phyloP scores from a whole-genome alignment of 192 early-diverging fungal genomes.

The Coemansia sp. region DNA sequence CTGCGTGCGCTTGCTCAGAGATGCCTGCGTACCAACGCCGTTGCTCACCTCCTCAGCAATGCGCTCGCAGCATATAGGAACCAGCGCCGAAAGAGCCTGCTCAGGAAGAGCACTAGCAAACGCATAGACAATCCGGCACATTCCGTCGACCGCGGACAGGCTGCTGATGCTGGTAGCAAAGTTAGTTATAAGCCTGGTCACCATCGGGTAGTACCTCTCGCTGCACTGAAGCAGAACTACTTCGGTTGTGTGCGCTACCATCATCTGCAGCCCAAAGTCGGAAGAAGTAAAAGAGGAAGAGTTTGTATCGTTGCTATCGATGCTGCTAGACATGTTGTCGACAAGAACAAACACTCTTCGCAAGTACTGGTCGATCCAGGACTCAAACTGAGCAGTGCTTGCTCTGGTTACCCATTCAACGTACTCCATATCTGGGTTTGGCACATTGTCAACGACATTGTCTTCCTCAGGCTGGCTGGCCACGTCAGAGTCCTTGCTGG shows the following conservation, averaged over 20 bases:
- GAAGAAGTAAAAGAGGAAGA: constrained; percentile 9
- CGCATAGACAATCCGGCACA: constrained; percentile 35
- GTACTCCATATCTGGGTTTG: constrained; percentile 59
- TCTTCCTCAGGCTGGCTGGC: constrained; percentile 56
- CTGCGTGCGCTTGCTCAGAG: constrained; percentile 35
- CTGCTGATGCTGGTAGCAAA: constrained; percentile 48
- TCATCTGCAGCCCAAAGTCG: constrained; percentile 26
- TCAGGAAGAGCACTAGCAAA: constrained; percentile 45
- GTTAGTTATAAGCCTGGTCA: constrained; percentile 42
- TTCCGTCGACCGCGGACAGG: constrained; percentile 39
- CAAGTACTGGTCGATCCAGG: constrained; percentile 82
- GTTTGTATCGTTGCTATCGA: constrained; percentile 22
- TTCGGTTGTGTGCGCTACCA: constrained; percentile 35
- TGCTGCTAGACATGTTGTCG: constrained; percentile 44
- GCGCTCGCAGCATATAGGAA: constrained; percentile 44
- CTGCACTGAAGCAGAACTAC: constrained; percentile 47
- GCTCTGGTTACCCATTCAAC: constrained; percentile 68
- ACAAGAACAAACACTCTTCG: constrained; percentile 76
- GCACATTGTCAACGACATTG: constrained; percentile 33
- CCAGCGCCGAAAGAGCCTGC: constrained; percentile 26
- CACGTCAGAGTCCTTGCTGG: constrained; percentile 19
- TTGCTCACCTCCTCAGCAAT: constrained; percentile 47
- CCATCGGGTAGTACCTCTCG: constrained; percentile 50
- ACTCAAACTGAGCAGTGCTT: constrained; percentile 82
- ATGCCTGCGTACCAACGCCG: constrained; percentile 38